Evolutionary conservation across 2,329 filamentous ascomycete species (phyloP), one percentile per base, ranked within the genome.

Genomic region (Trichocomaceae sp.): DNA sequence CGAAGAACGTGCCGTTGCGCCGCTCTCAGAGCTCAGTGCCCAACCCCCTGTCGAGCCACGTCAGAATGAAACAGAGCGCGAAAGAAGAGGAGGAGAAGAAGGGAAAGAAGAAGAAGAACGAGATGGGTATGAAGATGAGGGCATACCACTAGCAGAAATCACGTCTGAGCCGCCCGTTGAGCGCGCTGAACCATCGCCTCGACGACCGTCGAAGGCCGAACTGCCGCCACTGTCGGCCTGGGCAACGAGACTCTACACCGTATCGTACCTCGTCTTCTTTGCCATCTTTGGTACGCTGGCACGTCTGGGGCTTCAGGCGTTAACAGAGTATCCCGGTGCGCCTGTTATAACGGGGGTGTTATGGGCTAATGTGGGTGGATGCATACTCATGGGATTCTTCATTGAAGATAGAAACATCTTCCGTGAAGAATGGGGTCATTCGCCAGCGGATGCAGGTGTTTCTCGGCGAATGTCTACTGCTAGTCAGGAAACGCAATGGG

Each of bases 311-410:
- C 73, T 96, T 7, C 83, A 90, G 65, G 85, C 86, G 47, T 73
- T 96, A 50, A 93, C 90, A 0, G 82, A 79, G 54, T 96, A 95
- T 67, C 84, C 87, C 1, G 86, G 85, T 20, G 83, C 87, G 0
- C 90, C 90, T 0, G 76, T 93, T 20, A 75, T 83, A 5, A 91
- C 88, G 54, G 80, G 83, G 50, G 84, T 87, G 1, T 72, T 95
- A 20, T 97, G 92, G 92, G 85, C 90, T 57, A 96, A 97, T 64
- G 85, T 96, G 47, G 83, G 78, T 1, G 92, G 92, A 1, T 87
- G 87, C 54, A 66, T 95, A 0, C 61, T 95, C 56, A 87, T 97
- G 82, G 92, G 93, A 2, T 95, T 95, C 65, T 78, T 96, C 2
- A 75, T 82, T 9, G 88, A 96, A 71, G 89, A 96, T 64, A 78